Conservation (phyloP, 805 yeast genomes). For the Yarrowia sp. region DNA sequence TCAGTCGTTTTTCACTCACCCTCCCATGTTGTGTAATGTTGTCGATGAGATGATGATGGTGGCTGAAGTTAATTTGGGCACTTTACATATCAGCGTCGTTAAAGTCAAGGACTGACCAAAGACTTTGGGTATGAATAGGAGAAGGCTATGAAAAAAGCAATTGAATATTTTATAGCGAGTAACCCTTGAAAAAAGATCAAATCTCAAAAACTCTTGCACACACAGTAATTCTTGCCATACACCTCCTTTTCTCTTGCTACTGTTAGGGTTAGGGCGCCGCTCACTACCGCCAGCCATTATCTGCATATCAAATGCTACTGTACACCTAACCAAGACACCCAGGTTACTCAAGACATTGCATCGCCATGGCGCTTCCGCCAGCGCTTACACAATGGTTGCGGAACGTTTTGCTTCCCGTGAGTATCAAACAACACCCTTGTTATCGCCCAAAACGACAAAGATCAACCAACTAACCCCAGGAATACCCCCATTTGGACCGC, state of each 20-base stretch:
- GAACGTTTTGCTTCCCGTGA: constrained; percentile 51
- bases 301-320: constrained; percentile 16
- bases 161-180: no score
- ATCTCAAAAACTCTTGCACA: background rate
- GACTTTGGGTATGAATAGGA: no score
- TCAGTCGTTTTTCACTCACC: constrained; percentile 39
- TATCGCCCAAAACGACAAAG: background rate
- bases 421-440: constrained; percentile 13
- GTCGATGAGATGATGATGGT: constrained; percentile 25
- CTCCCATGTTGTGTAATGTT: constrained; percentile 43
- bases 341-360: constrained; percentile 2
- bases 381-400: constrained; percentile 58
- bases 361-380: constrained; percentile 38
- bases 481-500: constrained; percentile 57
- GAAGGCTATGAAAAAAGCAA: no score
- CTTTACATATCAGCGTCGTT: background rate
- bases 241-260: background rate
- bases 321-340: background rate
- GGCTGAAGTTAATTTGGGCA: constrained; percentile 14
- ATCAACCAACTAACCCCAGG: constrained; percentile 33
- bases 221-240: background rate
- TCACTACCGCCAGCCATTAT: background rate
- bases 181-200: no score
- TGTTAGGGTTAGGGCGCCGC: background rate
- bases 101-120: no score